Base-by-base conservation (phyloP, 1,284 basidiomycete genomes). In the Cystobasidiaceae sp. region DNA sequence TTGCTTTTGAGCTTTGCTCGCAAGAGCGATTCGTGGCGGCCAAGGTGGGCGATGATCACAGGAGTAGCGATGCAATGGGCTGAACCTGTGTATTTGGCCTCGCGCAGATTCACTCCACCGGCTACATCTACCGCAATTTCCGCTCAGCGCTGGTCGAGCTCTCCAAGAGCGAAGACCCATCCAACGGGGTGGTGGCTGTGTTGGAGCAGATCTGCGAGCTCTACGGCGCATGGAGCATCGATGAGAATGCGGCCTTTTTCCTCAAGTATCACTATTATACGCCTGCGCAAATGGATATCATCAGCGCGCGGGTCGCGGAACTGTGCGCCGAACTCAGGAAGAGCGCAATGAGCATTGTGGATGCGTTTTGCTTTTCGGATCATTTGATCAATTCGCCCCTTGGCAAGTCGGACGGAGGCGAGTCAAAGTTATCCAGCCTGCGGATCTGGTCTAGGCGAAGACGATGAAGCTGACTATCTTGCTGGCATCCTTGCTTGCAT, bases 341-440 rank as follows among this genome's bases (percentile, higher is more conserved):
- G 58, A 78, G 79, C 45, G 81, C 81, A 44, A 78, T 80, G 43
- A 79, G 81, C 9, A 75, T 82, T 39, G 74, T 82, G 66, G 82
- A 83, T 75, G 75, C 79, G 34, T 83, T 83, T 71, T 78, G 79
- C 13, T 77, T 81, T 33, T 77, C 77, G 46, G 82, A 83, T 74
- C 81, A 82, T 75, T 79, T 83, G 64, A 76, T 83, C 77, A 83
- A 83, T 76, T 81, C 80, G 50, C 82, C 82, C 25, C 78, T 83
- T 33, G 82, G 80, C 39, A 75, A 77, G 64, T 79, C 77, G 71
- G 78, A 80, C 68, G 80, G 80, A 23, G n/a, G n/a, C n/a, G n/a
- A n/a, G n/a, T n/a, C n/a, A n/a, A n/a, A n/a, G n/a, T n/a, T n/a
- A n/a, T n/a, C n/a, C n/a, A n/a, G n/a, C n/a, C n/a, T n/a, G n/a